Conservation (phyloP, 2,329 filamentous ascomycete genomes). For the Sclerotinia minor region DNA sequence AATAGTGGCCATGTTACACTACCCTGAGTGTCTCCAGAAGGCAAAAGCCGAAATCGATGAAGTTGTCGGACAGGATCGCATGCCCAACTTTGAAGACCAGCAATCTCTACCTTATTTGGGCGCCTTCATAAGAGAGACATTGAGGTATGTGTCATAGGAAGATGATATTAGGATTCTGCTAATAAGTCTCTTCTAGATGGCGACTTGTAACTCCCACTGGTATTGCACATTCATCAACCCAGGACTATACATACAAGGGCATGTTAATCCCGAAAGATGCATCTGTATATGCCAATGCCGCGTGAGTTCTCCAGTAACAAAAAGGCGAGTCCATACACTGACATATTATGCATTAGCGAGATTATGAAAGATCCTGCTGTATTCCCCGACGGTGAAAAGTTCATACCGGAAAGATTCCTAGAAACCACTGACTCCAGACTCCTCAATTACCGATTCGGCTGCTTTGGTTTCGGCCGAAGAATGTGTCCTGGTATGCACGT, state of each 20-base stretch:
- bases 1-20: slow-evolving; percentile 2
- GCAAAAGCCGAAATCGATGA: not conserved
- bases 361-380: slow-evolving; percentile 2
- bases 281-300: slow-evolving; percentile 6
- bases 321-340: not conserved
- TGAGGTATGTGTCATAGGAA: not conserved
- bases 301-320: not conserved
- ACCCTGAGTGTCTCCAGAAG: not conserved
- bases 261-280: slow-evolving; percentile 6
- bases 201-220: not conserved
- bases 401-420: slow-evolving; percentile 1
- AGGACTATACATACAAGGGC: slow-evolving; percentile 4
- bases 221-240: not conserved
- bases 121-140: not conserved
- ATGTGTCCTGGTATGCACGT: slow-evolving; percentile 10
- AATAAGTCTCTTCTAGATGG: not conserved
- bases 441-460: slow-evolving; percentile 6
- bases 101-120: slow-evolving; percentile 4
- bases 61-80: slow-evolving; percentile 7
- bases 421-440: slow-evolving; percentile 3
- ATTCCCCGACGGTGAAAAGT: not conserved
- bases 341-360: not conserved
- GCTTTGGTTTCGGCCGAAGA: slow-evolving; percentile 3
- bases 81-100: slow-evolving; percentile 3
- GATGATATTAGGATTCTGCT: not conserved